Evolutionary conservation across 1,139 yeast genomes (phyloP), one percentile per base, ranked within the genome.

Genomic region (Scheffersomyces insectosa): DNA sequence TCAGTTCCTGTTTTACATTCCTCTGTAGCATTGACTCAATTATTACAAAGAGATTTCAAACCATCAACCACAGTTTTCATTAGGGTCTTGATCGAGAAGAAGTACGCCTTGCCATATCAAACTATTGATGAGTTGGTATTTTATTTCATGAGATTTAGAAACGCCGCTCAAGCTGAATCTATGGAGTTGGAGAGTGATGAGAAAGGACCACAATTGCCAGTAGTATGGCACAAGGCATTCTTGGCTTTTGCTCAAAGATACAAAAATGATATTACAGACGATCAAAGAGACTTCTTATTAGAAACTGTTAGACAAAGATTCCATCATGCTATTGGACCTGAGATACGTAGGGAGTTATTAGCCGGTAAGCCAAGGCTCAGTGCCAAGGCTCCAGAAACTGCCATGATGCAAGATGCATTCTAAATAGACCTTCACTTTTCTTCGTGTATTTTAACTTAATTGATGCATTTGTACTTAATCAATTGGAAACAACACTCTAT

Each of bases 141-240:
- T 63, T 95, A 90, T 62, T 93, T 93, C 65, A 86, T 91, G 87
- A 79, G 90, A 55, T 95, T 91, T 68, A 79, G 95, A 71, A 72
- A 72, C 31, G 81, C 75, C n/a, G 70, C 65, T 9, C 63, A 60
- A 37, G 65, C 65, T 38, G 74, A 70, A 47, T 56, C 59, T 37
- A 59, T 56, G 42, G 53, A 59, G 42, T 54, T 59, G 28, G 72
- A 65, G 38, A 66, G 70, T 16, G 68, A 66, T 30, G 66, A 63
- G 32, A 65, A 68, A 23, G 57, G 55, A 2, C 82, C 86, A n/a
- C 79, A 80, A 45, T 75, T 95, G 57, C 98, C 99, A 5, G 88
- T 93, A 11, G 93, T 93, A 36, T 93, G 99, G 98, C 98, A 95
- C 63, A 95, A 93, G 63, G 91, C 97, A 2, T 85, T 93, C 59